These are phyloP conservation scores for Colletotrichum trifolii DNA, from an alignment of 2,329 filamentous ascomycete species.

Conservation along the genomic window DNA sequence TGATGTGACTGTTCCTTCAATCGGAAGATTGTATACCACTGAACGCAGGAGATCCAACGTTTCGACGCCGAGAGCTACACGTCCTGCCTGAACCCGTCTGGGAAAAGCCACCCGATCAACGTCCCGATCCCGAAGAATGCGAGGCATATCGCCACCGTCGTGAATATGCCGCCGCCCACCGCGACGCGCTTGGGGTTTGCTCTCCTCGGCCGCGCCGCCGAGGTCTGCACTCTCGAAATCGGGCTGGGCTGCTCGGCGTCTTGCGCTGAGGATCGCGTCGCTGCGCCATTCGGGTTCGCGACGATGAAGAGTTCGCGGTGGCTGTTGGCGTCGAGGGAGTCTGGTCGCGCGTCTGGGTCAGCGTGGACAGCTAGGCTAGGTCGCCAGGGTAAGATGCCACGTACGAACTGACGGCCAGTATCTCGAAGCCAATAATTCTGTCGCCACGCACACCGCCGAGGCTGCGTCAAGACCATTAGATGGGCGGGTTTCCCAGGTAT, in stretches of 20 bases:
- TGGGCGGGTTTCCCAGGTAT: no score
- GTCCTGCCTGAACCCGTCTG: conserved; percentile 17
- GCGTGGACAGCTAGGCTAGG: no score
- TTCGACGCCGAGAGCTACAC: not conserved
- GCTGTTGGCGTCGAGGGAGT: no score
- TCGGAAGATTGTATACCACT: no score
- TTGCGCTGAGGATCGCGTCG: conserved; percentile 4
- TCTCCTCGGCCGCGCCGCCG: conserved; percentile 12
- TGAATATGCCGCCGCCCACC: not conserved
- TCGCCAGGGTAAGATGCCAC: no score
- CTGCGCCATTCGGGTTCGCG: conserved; percentile 12
- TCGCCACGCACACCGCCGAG: no score
- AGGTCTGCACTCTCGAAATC: not conserved
- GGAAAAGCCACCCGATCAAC: conserved; percentile 30
- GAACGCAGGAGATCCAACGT: no score
- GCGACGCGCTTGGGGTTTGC: not conserved
- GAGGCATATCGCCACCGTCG: conserved; percentile 6
- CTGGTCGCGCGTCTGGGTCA: no score
- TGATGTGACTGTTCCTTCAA: not conserved
- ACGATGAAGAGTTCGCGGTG: no score
- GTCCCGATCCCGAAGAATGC: conserved; percentile 19
- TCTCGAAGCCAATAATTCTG: no score
- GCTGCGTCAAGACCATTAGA: rapidly evolving
- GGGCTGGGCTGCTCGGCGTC: not conserved
- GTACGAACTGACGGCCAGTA: no score